Conservation (phyloP, 176 grass and related monocot species). For the Secale cereale region DNA sequence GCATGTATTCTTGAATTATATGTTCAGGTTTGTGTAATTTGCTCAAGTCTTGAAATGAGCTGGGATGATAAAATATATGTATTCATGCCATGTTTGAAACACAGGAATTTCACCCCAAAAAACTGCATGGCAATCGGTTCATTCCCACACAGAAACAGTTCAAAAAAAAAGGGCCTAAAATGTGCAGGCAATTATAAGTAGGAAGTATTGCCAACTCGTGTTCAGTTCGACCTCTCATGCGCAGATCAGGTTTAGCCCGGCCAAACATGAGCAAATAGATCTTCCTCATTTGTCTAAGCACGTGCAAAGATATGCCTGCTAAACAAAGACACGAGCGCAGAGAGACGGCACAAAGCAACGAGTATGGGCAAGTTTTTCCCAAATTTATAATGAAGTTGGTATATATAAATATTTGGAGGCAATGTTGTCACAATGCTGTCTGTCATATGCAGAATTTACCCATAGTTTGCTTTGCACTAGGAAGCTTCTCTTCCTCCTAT, state of each 20-base stretch:
- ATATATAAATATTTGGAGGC: slow-evolving; percentile 28
- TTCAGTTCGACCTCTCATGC: neutral
- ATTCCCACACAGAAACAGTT: too few species aligned
- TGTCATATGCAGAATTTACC: slow-evolving; percentile 40
- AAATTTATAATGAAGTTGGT: slow-evolving; percentile 23
- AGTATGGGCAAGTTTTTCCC: neutral
- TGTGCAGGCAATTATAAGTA: neutral
- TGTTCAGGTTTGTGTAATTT: slow-evolving; percentile 1
- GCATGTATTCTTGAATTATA: neutral
- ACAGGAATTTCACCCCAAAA: too few species aligned
- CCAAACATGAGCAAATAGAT: neutral
- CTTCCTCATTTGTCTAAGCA: slow-evolving; percentile 1
- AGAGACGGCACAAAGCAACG: neutral
- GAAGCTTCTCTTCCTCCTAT: slow-evolving; percentile 14
- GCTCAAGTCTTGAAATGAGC: neutral
- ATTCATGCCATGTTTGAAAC: neutral
- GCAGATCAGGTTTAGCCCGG: neutral
- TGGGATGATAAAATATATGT: neutral
- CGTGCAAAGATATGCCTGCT: neutral
- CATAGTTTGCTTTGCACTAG: neutral
- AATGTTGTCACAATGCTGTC: slow-evolving; percentile 26
- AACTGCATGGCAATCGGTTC: too few species aligned
- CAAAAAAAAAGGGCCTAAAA: neutral
- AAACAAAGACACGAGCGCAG: neutral
- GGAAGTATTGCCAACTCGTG: neutral